Base-by-base conservation (phyloP, 768 basidiomycete genomes). In the Cystobasidium onofrii region DNA sequence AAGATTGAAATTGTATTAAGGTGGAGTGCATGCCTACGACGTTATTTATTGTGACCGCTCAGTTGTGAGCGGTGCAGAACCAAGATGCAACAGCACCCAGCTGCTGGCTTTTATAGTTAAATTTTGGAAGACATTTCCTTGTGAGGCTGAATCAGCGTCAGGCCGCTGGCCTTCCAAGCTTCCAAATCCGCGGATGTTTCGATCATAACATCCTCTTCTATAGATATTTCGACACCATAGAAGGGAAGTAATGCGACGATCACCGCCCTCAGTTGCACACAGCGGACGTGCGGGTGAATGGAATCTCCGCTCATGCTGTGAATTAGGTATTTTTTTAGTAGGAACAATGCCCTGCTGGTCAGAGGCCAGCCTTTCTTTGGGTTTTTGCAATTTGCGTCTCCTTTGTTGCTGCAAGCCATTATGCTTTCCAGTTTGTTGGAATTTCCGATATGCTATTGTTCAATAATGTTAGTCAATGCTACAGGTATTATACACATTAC, bases 401-500 rank as follows among this genome's bases (percentile, higher is more conserved):
- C 7, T 6, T 6, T 39, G 39, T 39, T 39, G 6, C 6, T 6
- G 7, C 15, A 6, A 39, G 39, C 39, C 39, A 6, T 39, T 39
- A 6, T 39, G 39, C 39, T 39, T 39, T 39, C 39, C 6, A n/a
- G 15, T 20, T n/a, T 4, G 46, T 50, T 50, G 3, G 46, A 15
- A 50, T 20, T n/a, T 50, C n/a, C n/a, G 46, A 12, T 50, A 50
- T 50, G 46, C 46, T 15, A n/a, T 50, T 50, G 46, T 50, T n/a
- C 12, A 50, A 50, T 50, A 50, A 4, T 50, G n/a, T 50, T 60
- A 15, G 23, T 4, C 33, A n/a, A 29, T 60, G 57, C 57, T 60
- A 60, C 57, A 60, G 57, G 57, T 60, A 12, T 60, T 6, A 34
- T 34, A 60, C 33, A 60, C 57, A 60, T 60, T 60, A 60, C 25